phyloP scores from a whole-genome alignment of 257 asterid species.

The Solanum rostratum region DNA sequence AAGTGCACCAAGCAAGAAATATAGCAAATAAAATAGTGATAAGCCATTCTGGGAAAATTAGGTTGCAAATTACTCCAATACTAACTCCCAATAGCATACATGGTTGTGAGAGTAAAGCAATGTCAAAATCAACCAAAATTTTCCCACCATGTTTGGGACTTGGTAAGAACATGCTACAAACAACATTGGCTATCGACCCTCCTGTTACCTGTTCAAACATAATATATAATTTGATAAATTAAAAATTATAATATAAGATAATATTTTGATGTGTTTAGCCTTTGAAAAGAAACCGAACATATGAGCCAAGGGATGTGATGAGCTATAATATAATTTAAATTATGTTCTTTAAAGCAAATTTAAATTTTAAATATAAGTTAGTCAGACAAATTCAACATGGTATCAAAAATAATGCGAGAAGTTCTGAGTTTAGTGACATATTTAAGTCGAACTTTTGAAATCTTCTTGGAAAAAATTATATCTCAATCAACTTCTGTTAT shows the following conservation, averaged over 20 bases:
- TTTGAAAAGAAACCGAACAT: not conserved
- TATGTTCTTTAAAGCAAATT: not conserved
- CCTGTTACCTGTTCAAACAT: constrained; percentile 23
- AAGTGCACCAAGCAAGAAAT: constrained; percentile 61
- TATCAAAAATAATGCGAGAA: not conserved
- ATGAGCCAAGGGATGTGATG: not conserved
- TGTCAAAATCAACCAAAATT: constrained; percentile 55
- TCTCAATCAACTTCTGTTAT: too few species aligned
- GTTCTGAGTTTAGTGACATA: too few species aligned
- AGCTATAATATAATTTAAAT: not conserved
- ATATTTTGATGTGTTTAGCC: not conserved
- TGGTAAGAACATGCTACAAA: constrained; percentile 9
- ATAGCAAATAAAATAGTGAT: constrained; percentile 42
- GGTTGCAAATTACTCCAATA: constrained; percentile 57
- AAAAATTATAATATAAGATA: not conserved
- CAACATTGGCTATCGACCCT: constrained; percentile 64
- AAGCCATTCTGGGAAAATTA: constrained; percentile 71
- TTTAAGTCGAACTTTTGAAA: not conserved
- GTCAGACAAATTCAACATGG: not conserved
- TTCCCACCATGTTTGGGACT: constrained; percentile 5
- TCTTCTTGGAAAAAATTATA: too few species aligned
- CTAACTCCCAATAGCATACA: constrained; percentile 76
- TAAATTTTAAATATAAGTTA: not conserved
- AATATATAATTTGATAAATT: not conserved
- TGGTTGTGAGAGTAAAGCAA: constrained; percentile 75